Conservation (phyloP, 805 yeast species). For the Myxozyma melibiosi region DNA sequence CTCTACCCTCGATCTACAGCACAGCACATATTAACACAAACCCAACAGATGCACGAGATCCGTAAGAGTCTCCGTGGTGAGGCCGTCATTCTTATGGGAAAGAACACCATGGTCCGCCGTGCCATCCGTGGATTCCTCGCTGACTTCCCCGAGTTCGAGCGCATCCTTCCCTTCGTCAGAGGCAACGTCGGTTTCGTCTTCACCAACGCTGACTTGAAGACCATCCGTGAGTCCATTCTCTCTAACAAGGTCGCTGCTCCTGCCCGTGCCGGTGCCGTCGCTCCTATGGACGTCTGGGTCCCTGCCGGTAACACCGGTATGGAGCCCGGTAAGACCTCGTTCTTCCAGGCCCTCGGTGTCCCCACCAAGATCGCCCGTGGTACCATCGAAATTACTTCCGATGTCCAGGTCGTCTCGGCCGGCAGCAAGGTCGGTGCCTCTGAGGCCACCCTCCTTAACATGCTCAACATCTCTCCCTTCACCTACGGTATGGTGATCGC, state of each 20-base stretch:
- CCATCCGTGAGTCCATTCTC: conserved; percentile 83
- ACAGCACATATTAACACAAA: no score
- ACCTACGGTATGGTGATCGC: conserved; percentile 96
- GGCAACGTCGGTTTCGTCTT: conserved; percentile 99
- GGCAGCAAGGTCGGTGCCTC: conserved; percentile 95
- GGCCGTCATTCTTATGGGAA: conserved; percentile 98
- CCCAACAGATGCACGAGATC: conserved; percentile 84
- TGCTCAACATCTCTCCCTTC: conserved; percentile 99
- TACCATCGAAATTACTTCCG: conserved; percentile 98
- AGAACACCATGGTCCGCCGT: conserved; percentile 99
- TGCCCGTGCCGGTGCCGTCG: conserved; percentile 99
- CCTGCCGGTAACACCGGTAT: conserved; percentile 99
- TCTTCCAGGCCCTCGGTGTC: conserved; percentile 99
- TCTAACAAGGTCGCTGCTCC: conserved; percentile 99
- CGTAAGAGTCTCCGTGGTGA: conserved; percentile 95
- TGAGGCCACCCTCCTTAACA: conserved; percentile 97
- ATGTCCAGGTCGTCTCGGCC: conserved; percentile 90
- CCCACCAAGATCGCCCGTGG: conserved; percentile 99
- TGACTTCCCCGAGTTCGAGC: conserved; percentile 96
- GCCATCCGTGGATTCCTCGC: conserved; percentile 94
- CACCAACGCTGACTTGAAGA: conserved; percentile 94
- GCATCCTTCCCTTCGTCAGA: conserved; percentile 87
- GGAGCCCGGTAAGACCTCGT: conserved; percentile 99
- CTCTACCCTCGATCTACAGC: no score
- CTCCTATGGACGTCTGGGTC: conserved; percentile 96